Evolutionary conservation across 768 basidiomycete species (phyloP).

Genomic region (Kwoniella bestiolae): DNA sequence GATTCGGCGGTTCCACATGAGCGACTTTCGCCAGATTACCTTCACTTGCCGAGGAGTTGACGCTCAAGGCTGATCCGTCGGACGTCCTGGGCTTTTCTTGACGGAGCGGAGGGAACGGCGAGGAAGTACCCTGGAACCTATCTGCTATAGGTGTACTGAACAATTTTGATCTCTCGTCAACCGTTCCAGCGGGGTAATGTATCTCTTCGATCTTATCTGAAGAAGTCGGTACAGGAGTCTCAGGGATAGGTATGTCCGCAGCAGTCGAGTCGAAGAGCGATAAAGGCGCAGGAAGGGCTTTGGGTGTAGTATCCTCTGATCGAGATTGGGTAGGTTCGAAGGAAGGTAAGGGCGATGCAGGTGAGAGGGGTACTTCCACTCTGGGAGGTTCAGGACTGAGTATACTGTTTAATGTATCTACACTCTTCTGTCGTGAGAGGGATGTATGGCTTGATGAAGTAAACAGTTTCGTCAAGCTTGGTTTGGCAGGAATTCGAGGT

Average conservation of each 20-base stretch:
- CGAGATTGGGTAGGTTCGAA: slow-evolving; percentile 17
- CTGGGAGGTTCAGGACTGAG: slow-evolving; percentile 39
- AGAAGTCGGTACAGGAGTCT: neutral
- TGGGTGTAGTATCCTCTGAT: neutral
- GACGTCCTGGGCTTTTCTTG: slow-evolving; percentile 21
- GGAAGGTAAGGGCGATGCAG: slow-evolving; percentile 29
- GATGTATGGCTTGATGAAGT: slow-evolving; percentile 10
- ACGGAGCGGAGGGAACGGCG: slow-evolving; percentile 23
- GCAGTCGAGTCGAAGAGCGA: neutral
- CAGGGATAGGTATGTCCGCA: slow-evolving; percentile 5
- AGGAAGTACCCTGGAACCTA: slow-evolving; percentile 32
- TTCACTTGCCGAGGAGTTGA: slow-evolving; percentile 13
- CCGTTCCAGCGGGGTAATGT: slow-evolving; percentile 33
- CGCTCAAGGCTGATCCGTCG: slow-evolving; percentile 18
- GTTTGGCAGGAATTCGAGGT: slow-evolving; percentile 33
- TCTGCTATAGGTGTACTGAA: slow-evolving; percentile 53
- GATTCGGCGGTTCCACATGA: slow-evolving; percentile 17
- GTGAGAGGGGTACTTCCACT: slow-evolving; percentile 36
- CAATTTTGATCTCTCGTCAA: slow-evolving; percentile 31
- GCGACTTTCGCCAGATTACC: neutral
- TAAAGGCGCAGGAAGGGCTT: neutral
- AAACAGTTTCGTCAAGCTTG: slow-evolving; percentile 40
- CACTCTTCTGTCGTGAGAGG: slow-evolving; percentile 8
- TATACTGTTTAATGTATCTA: slow-evolving; percentile 23
- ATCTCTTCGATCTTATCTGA: slow-evolving; percentile 26